Conservation (phyloP, 2,329 filamentous ascomycete genomes). For the Colletotrichum sp. region DNA sequence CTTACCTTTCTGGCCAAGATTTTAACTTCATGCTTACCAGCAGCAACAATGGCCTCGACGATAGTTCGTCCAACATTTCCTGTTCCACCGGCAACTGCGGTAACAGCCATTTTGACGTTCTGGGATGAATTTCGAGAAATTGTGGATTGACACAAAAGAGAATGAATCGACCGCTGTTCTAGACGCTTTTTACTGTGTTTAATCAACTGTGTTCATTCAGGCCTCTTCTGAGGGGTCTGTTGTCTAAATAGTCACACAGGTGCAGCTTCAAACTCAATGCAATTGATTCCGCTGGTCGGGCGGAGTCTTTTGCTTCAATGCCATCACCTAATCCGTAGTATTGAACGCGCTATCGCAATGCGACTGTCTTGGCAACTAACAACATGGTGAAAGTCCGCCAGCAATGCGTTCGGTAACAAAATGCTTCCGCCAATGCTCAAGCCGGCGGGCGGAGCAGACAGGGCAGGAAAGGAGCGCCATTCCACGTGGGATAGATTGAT, state of each 20-base stretch:
- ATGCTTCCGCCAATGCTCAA: neutral
- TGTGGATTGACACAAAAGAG: neutral
- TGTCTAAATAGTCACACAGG: neutral
- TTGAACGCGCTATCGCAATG: neutral
- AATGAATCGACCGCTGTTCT: neutral
- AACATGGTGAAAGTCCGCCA: neutral
- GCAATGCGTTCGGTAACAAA: neutral
- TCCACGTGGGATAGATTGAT: neutral
- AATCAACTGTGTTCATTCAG: neutral
- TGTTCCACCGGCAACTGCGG: constrained; percentile 52
- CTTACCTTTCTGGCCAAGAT: constrained; percentile 44
- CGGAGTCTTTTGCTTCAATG: neutral
- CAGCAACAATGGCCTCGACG: constrained; percentile 43
- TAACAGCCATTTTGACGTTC: constrained; percentile 22
- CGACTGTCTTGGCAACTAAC: neutral
- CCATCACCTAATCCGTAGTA: neutral
- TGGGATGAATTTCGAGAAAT: neutral
- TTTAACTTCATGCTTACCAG: constrained; percentile 39
- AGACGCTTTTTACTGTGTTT: neutral
- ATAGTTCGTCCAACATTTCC: constrained; percentile 50
- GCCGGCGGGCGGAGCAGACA: neutral
- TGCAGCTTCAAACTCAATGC: neutral
- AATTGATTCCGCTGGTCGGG: neutral
- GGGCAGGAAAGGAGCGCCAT: neutral
- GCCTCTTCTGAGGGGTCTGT: neutral